These are phyloP conservation scores for Trichoderma afroharzianum DNA, from an alignment of 2,329 filamentous ascomycete species.

Conservation along the genomic window DNA sequence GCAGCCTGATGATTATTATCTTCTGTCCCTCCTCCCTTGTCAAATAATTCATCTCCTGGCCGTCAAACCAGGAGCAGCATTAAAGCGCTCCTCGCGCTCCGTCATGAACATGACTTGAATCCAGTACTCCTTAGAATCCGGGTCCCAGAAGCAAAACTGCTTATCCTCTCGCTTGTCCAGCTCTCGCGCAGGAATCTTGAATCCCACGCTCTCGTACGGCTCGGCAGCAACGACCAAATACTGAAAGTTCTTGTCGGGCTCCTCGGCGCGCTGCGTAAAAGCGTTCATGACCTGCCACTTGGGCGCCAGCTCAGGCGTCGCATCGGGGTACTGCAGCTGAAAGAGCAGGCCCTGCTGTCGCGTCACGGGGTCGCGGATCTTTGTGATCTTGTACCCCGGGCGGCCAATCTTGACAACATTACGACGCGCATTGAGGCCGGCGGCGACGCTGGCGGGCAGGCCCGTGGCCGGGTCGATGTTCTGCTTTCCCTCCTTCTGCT, in stretches of 20 bases:
- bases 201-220: constrained; percentile 95
- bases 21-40: neutral
- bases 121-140: constrained; percentile 95
- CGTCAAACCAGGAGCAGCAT: constrained; percentile 59
- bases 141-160: constrained; percentile 94
- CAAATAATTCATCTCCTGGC: constrained; percentile 36
- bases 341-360: constrained; percentile 90
- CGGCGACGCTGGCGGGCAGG: constrained; percentile 69
- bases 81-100: constrained; percentile 88
- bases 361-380: constrained; percentile 84
- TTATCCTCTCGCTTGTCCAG: constrained; percentile 83
- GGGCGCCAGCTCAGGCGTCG: constrained; percentile 69
- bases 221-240: constrained; percentile 94
- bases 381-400: constrained; percentile 97
- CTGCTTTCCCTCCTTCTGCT: constrained; percentile 81
- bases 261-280: constrained; percentile 92
- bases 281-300: constrained; percentile 96
- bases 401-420: constrained; percentile 93
- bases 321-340: constrained; percentile 93
- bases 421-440: constrained; percentile 64
- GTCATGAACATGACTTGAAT: constrained; percentile 98
- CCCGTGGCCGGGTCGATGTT: constrained; percentile 66
- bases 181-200: constrained; percentile 92
- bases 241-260: constrained; percentile 90
- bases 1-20: neutral